Percentiles rank a stretch among this genome's conserved stretches.
Conservation (phyloP, 179 eudicot genomes). For the Gypsophila paniculata region DNA sequence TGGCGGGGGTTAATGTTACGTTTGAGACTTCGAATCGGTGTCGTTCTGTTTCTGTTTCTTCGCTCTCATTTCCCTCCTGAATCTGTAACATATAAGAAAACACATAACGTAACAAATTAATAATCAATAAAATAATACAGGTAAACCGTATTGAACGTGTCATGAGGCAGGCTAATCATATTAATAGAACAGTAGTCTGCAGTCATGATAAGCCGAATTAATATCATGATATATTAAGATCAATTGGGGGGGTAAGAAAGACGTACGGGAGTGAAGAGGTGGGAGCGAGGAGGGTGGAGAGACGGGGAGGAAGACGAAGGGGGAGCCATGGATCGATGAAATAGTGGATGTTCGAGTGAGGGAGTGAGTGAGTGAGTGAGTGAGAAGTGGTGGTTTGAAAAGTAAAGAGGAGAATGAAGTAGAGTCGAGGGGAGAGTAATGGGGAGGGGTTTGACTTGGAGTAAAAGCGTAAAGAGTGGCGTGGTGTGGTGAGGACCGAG, state of each 20-base stretch:
- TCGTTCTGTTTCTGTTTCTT: constrained; percentile 44
- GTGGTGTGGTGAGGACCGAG: not conserved
- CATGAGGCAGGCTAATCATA: too few species aligned
- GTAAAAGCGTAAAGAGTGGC: not conserved
- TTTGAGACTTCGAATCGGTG: constrained; percentile 36
- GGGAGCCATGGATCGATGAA: constrained; percentile 33
- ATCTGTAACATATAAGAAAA: constrained; percentile 45
- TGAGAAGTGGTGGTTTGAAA: not conserved
- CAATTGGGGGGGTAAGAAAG: not conserved
- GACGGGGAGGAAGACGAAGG: constrained; percentile 49
- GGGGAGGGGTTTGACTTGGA: constrained; percentile 12
- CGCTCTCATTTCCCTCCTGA: constrained; percentile 72
- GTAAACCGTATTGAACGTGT: too few species aligned
- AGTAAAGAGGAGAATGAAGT: too few species aligned
- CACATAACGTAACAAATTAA: not conserved
- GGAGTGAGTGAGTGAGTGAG: not conserved
- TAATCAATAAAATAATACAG: not conserved
- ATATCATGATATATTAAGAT: too few species aligned
- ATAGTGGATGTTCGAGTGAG: not conserved
- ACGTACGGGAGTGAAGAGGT: constrained; percentile 81
- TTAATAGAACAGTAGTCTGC: too few species aligned
- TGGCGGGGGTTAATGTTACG: constrained; percentile 13
- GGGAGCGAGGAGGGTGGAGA: constrained; percentile 40
- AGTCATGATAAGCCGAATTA: too few species aligned
- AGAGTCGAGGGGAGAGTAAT: too few species aligned